Base-by-base conservation (phyloP, 495 filamentous ascomycete species). In the Aspergillus funiculosus region DNA sequence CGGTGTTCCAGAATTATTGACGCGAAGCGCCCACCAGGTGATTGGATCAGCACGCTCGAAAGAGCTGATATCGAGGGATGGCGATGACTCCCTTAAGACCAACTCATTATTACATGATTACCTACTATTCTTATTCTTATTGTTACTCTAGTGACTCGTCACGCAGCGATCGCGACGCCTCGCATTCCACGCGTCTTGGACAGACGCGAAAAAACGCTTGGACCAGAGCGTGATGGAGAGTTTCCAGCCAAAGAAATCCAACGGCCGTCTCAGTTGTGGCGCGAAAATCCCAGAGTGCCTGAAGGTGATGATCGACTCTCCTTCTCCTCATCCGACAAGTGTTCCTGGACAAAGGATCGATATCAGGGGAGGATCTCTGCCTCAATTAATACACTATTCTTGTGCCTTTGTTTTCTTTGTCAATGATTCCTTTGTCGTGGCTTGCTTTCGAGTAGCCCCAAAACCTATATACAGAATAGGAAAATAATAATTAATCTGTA, bases 161-260 rank as follows among this genome's bases (percentile, higher is more conserved):
- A n/a, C n/a, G n/a, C 15, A 24, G 29, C 26, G 30, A 28, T 44
- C 53, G 53, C 48, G 53, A 49, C 53, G 44, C 41, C 53, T 39
- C 53, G 47, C 49, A 52, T 56, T 52, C 49, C 49, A 53, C 49
- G 50, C 54, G 54, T 50, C 45, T 43, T 50, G 34, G 31, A 31
- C 39, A 53, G 43, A 42, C 36, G 46, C 43, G 43, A 24, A 27
- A 48, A 35, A 52, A 42, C 22, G 49, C 53, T 52, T 42, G 49
- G 53, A 49, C 52, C 52, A 51, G 31, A 42, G 34, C 24, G 11
- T 28, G 38, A 18, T 43, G 40, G 41, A 46, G 28, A 48, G 15
- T 36, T 53, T 40, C 15, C 38, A 43, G 21, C 36, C 37, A 49
- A 39, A 54, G 38, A 44, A 48, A 35, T 31, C 15, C 7, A 39